Conservation (phyloP, 495 filamentous ascomycete genomes). For the Penicillium lagena region DNA sequence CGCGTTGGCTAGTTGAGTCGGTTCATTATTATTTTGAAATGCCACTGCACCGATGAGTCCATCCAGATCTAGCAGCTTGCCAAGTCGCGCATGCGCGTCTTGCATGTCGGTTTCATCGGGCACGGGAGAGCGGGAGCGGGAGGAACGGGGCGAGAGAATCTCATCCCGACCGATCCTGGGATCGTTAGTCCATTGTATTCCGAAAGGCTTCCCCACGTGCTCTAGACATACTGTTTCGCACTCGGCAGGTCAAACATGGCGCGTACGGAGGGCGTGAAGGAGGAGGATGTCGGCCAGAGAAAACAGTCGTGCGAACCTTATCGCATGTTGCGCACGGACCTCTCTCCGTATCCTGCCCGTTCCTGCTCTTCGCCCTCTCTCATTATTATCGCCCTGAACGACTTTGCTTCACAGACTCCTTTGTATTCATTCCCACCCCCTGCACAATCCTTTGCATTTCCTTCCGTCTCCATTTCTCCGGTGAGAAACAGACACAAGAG, state of each 20-base stretch:
- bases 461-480: not conserved
- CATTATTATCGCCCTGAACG: not conserved
- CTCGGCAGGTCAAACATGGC: slow-evolving; percentile 37
- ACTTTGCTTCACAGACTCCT: slow-evolving; percentile 9
- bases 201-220: too few relatives aligned
- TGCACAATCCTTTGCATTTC: not conserved
- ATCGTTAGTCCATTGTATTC: too few relatives aligned
- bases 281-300: not conserved
- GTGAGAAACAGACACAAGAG: slow-evolving; percentile 1
- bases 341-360: not conserved
- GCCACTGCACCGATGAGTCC: slow-evolving; percentile 7
- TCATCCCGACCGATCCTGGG: slow-evolving; percentile 38
- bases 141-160: slow-evolving; percentile 27
- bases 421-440: not conserved
- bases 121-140: slow-evolving; percentile 24
- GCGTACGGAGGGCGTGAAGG: not conserved
- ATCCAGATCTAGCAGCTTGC: slow-evolving; percentile 34
- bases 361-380: slow-evolving; percentile 8
- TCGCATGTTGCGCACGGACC: not conserved
- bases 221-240: slow-evolving; percentile 31
- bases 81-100: slow-evolving; percentile 33
- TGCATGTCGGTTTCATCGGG: slow-evolving; percentile 24
- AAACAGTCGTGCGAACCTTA: slow-evolving; percentile 1
- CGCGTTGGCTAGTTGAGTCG: not conserved
- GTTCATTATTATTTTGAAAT: not conserved